Evolutionary conservation across 176 grass and related monocot genomes (phyloP).

Genomic region (Metroxylon sagu): DNA sequence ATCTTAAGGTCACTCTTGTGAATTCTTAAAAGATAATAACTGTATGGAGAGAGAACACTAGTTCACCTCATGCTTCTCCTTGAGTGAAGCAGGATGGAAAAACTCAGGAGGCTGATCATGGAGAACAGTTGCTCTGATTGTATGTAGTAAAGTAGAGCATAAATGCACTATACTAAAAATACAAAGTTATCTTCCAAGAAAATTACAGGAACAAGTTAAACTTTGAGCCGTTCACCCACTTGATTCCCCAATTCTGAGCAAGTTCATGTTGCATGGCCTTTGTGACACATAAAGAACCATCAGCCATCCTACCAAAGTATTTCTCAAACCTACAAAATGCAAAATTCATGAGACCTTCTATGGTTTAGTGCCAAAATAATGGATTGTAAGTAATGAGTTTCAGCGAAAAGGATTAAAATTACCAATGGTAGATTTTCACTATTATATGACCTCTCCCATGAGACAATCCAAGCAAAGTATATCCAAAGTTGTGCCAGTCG

Average conservation of each 20-base stretch:
- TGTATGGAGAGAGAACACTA: slow-evolving; percentile 3
- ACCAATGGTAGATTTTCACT: slow-evolving; percentile 88
- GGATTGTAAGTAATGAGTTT: background rate
- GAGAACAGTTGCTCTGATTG: slow-evolving; percentile 70
- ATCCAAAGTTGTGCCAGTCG: slow-evolving; percentile 98
- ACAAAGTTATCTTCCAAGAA: background rate
- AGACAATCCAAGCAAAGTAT: slow-evolving; percentile 83
- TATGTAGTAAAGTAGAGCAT: too few species aligned
- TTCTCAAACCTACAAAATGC: slow-evolving; percentile 70
- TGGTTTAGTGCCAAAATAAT: too few species aligned
- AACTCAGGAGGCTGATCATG: slow-evolving; percentile 97
- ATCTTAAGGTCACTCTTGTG: slow-evolving; percentile 25
- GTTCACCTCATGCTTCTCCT: slow-evolving; percentile 74
- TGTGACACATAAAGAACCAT: slow-evolving; percentile 84
- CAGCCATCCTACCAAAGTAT: slow-evolving; percentile 73
- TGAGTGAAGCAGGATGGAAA: slow-evolving; percentile 74
- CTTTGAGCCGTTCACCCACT: slow-evolving; percentile 34
- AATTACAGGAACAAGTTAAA: background rate
- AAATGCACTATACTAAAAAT: too few species aligned
- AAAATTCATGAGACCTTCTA: slow-evolving; percentile 4
- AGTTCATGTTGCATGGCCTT: slow-evolving; percentile 98
- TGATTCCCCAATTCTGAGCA: slow-evolving; percentile 96
- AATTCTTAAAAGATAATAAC: slow-evolving; percentile 12
- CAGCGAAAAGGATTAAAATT: slow-evolving; percentile 7
- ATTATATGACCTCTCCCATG: slow-evolving; percentile 80